Conservation (phyloP, 179 eudicot genomes). For the Sideroxylon spinosum region DNA sequence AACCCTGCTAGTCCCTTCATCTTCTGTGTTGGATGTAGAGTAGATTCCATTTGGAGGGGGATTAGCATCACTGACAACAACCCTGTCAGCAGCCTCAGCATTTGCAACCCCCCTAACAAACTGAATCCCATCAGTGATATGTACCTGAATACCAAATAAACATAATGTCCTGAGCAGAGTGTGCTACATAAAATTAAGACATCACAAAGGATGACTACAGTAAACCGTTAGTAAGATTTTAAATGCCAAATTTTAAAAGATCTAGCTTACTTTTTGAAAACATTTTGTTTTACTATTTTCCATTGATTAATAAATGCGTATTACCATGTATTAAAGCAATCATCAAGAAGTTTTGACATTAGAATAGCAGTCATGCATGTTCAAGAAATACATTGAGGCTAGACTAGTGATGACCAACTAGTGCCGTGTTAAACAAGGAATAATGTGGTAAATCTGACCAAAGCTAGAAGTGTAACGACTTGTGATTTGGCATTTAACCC, state of each 20-base stretch:
- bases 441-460: slow-evolving; percentile 1
- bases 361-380: neutral
- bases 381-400: neutral
- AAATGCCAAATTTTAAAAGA: neutral
- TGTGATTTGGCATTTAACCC: too few species aligned
- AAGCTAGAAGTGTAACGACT: neutral
- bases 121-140: slow-evolving; percentile 73
- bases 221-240: neutral
- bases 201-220: neutral
- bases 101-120: slow-evolving; percentile 46
- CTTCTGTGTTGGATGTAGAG: slow-evolving; percentile 17
- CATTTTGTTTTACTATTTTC: neutral
- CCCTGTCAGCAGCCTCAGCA: slow-evolving; percentile 20
- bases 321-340: neutral
- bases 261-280: neutral
- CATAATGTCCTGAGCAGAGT: neutral
- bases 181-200: neutral
- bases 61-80: slow-evolving; percentile 8
- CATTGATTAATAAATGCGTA: neutral
- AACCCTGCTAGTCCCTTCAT: slow-evolving; percentile 22
- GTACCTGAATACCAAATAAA: slow-evolving; percentile 42
- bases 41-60: slow-evolving; percentile 20
- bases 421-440: neutral
- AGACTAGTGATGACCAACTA: neutral
- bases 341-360: neutral